Conservation (phyloP, 306 rosid species). For the Casuarina glauca region DNA sequence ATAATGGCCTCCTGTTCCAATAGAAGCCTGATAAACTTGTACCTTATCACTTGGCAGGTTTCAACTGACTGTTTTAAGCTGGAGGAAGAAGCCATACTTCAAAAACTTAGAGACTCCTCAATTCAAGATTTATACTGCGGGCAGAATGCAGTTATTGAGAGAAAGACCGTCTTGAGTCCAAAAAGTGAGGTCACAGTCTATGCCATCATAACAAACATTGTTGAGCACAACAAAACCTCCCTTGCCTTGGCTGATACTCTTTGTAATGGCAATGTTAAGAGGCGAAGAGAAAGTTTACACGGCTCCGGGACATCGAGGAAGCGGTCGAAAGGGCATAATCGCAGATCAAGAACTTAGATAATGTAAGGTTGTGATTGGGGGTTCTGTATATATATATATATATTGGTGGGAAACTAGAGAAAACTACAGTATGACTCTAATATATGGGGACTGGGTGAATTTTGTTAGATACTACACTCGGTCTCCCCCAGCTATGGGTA, state of each 20-base stretch:
- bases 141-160: constrained; percentile 67
- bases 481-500: constrained; percentile 29
- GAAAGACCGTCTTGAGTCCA: constrained; percentile 49
- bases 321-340: constrained; percentile 64
- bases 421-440: constrained; percentile 12
- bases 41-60: constrained; percentile 44
- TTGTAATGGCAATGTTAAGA: constrained; percentile 53
- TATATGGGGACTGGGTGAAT: constrained; percentile 71
- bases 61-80: constrained; percentile 56
- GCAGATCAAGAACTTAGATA: constrained; percentile 47
- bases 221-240: constrained; percentile 47
- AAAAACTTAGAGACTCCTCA: constrained; percentile 71
- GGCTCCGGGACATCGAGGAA: constrained; percentile 64
- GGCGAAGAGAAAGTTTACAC: constrained; percentile 38
- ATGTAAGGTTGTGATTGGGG: constrained; percentile 32
- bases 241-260: constrained; percentile 45
- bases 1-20: constrained; percentile 1
- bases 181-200: constrained; percentile 58
- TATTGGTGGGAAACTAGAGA: constrained; percentile 28
- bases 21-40: neutral
- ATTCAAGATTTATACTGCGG: constrained; percentile 67
- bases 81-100: constrained; percentile 62
- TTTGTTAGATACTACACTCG: constrained; percentile 83
- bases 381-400: constrained; percentile 39
- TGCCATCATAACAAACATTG: constrained; percentile 74